A percentile compares a stretch with the other conserved stretches of the same genome.
These are phyloP conservation scores for Toxicodendron radicans DNA, from an alignment of 345 rosid genomes.

Conservation along the genomic window DNA sequence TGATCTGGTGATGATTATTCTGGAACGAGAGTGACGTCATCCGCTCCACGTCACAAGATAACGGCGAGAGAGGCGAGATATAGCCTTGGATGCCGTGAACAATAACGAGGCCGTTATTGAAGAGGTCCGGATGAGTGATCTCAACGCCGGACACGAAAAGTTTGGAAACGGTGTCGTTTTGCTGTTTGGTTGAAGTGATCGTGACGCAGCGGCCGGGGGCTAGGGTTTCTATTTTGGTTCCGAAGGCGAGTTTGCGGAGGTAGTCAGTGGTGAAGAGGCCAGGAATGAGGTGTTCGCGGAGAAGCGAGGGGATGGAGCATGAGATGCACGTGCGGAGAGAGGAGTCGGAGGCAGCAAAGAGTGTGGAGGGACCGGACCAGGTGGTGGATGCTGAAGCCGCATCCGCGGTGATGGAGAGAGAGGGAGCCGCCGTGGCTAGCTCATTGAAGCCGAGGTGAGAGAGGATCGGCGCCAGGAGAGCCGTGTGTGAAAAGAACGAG, in stretches of 20 bases:
- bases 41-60: constrained; percentile 58
- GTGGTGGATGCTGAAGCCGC: constrained; percentile 10
- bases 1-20: constrained; percentile 10
- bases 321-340: constrained; percentile 50
- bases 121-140: constrained; percentile 63
- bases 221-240: constrained; percentile 58
- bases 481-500: constrained; percentile 30
- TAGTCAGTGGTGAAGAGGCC: constrained; percentile 57
- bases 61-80: constrained; percentile 59
- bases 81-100: constrained; percentile 67
- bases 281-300: constrained; percentile 68
- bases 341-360: constrained; percentile 64
- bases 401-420: constrained; percentile 37
- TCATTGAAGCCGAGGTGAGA: constrained; percentile 66
- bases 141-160: constrained; percentile 59
- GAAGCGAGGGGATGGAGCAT: constrained; percentile 49
- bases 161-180: constrained; percentile 33
- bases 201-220: constrained; percentile 65
- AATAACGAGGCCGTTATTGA: constrained; percentile 57
- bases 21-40: constrained; percentile 42
- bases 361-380: constrained; percentile 67
- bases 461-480: constrained; percentile 50
- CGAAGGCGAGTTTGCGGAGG: constrained; percentile 56
- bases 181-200: constrained; percentile 34
- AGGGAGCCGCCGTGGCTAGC: constrained; percentile 52